Evolutionary conservation across 129 eudicot genomes (phyloP).

Genomic region (Pseudognaphalium luteoalbum): DNA sequence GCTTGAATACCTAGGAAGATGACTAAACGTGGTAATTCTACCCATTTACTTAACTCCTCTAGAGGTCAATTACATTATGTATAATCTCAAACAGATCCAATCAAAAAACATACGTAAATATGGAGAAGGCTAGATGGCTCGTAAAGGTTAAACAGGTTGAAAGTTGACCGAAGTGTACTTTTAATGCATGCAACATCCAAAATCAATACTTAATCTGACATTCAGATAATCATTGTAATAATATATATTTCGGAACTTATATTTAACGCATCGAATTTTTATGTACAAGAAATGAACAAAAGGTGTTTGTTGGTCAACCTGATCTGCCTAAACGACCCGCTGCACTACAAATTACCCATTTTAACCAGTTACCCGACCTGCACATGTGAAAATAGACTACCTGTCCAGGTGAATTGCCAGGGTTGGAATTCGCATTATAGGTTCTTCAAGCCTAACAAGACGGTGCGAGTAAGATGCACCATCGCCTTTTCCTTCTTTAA

Average conservation of each 20-base stretch:
- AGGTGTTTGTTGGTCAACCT: background rate
- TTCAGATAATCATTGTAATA: background rate
- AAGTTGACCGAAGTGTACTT: constrained; percentile 7
- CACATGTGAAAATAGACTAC: constrained; percentile 14
- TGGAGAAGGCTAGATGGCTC: background rate
- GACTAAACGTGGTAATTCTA: background rate
- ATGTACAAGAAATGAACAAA: background rate
- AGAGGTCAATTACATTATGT: background rate
- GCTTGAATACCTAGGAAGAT: background rate
- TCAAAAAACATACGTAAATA: background rate
- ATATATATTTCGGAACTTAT: no score
- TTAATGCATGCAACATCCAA: background rate
- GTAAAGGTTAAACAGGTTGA: background rate
- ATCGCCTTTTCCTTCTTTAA: constrained; percentile 67
- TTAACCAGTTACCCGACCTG: background rate
- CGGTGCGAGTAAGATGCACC: constrained; percentile 61
- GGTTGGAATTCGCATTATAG: constrained; percentile 95
- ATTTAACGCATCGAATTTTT: no score
- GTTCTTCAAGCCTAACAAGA: constrained; percentile 81
- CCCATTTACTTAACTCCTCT: background rate
- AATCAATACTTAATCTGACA: background rate
- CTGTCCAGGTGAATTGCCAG: constrained; percentile 82
- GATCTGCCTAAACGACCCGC: background rate
- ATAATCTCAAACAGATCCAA: background rate
- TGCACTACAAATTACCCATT: background rate